A percentile compares a stretch with the other conserved stretches of the same genome.
phyloP scores from a whole-genome alignment of 2,329 filamentous ascomycete species.

The Venturia nashicola region DNA sequence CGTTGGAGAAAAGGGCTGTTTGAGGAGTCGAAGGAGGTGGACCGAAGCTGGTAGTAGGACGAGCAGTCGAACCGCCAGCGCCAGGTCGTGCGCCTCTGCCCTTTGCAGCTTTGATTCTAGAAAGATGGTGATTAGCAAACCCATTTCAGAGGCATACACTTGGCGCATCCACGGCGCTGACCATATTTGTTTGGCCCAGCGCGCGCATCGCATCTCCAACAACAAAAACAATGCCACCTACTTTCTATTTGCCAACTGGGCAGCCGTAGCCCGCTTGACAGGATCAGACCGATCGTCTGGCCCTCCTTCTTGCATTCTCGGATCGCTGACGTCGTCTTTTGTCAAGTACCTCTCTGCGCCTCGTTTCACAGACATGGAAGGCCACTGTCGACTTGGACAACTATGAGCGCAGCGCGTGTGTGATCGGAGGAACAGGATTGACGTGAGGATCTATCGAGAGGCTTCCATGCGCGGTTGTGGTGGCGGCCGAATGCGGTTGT shows the following conservation, averaged over 20 bases:
- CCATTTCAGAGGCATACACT: not conserved
- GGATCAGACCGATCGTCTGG: not conserved
- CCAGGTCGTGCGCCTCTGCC: not conserved
- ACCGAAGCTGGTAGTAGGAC: not conserved
- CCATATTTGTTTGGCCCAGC: not conserved
- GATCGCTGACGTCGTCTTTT: conserved; percentile 5
- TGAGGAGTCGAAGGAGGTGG: not conserved
- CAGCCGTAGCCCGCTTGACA: conserved; percentile 8
- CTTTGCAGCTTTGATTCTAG: conserved; percentile 5
- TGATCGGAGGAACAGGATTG: not conserved
- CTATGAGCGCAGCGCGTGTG: not conserved
- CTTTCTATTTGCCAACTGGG: conserved; percentile 10
- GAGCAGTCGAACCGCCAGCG: not conserved
- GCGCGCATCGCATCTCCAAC: not conserved
- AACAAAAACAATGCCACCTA: conserved; percentile 6
- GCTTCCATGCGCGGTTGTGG: conserved; percentile 6
- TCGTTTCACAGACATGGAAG: conserved; percentile 7
- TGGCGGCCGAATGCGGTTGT: not conserved
- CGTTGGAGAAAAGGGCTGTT: not conserved
- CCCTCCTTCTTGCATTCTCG: conserved; percentile 1
- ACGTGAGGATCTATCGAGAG: not conserved
- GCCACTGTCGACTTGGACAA: not conserved
- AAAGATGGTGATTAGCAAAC: not conserved
- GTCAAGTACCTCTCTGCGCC: conserved; percentile 7
- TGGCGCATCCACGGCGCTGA: not conserved